Conservation (phyloP, 441 rosid species). For the Corymbia citriodora region DNA sequence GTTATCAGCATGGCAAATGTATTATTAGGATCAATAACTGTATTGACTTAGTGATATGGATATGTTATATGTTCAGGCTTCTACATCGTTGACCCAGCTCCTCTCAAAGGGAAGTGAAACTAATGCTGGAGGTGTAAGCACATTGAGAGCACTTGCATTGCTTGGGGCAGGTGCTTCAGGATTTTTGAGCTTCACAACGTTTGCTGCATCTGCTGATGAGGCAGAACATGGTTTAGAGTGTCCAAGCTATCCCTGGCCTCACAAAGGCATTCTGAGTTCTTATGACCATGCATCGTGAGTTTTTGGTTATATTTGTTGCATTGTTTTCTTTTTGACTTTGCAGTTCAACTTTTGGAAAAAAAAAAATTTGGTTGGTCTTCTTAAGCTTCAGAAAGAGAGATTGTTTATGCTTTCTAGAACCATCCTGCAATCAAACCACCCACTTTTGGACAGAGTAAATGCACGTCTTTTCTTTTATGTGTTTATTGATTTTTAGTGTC, state of each 20-base stretch:
- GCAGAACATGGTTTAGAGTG: slow-evolving; percentile 92
- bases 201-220: slow-evolving; percentile 88
- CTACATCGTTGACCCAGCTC: slow-evolving; percentile 46
- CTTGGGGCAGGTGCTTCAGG: slow-evolving; percentile 93
- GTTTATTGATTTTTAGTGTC: neutral
- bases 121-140: slow-evolving; percentile 46
- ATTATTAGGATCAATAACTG: neutral
- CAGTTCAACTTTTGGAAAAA: neutral
- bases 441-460: neutral
- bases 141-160: slow-evolving; percentile 58
- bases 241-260: slow-evolving; percentile 99
- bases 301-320: neutral
- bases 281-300: slow-evolving; percentile 99
- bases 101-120: slow-evolving; percentile 57
- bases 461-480: neutral
- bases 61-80: slow-evolving; percentile 34
- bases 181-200: slow-evolving; percentile 62
- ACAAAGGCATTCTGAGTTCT: slow-evolving; percentile 91
- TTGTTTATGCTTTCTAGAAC: neutral
- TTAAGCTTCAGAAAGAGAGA: neutral
- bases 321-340: neutral
- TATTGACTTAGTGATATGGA: neutral
- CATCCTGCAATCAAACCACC: neutral
- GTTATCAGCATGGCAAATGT: neutral
- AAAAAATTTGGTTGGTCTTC: neutral